Evolutionary conservation across 495 filamentous ascomycete genomes (phyloP).

Genomic region (Astrothelium subdiscretum): DNA sequence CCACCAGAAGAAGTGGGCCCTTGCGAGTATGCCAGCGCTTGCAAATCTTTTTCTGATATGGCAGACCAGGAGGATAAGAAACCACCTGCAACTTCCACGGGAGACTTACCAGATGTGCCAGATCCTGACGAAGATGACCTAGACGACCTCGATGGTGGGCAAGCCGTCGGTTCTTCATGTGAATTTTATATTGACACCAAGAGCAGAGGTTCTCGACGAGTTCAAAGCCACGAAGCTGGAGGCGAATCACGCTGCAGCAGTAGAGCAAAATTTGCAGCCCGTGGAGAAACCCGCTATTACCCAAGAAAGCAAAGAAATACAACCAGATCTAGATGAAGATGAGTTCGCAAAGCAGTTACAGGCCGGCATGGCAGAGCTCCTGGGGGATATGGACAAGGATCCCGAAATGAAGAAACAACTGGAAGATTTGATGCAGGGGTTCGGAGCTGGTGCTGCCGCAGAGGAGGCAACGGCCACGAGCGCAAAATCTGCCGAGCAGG

Average conservation of each 20-base stretch:
- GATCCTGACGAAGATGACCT: conserved; percentile 80
- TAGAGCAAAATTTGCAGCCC: conserved; percentile 30
- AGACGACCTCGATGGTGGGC: conserved; percentile 77
- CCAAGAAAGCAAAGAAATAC: conserved; percentile 17
- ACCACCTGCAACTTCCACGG: conserved; percentile 5
- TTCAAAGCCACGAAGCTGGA: conserved; percentile 52
- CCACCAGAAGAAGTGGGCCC: no score
- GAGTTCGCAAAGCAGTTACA: conserved; percentile 77
- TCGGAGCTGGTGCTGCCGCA: conserved; percentile 40
- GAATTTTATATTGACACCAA: background rate
- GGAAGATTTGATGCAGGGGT: conserved; percentile 70
- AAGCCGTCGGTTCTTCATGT: background rate
- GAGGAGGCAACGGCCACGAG: background rate
- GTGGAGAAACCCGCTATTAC: conserved; percentile 22
- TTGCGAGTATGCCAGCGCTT: background rate
- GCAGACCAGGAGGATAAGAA: conserved; percentile 3
- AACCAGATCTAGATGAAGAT: conserved; percentile 34
- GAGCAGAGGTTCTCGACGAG: conserved; percentile 77
- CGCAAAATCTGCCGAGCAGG: background rate
- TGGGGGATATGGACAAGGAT: conserved; percentile 52
- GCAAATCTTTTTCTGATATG: background rate
- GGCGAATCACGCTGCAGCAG: conserved; percentile 29
- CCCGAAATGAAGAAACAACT: conserved; percentile 81
- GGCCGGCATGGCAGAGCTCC: conserved; percentile 72
- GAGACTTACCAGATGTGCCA: conserved; percentile 39